Evolutionary conservation across 768 basidiomycete species (phyloP), one percentile per base, ranked within the genome.

Genomic region (Sporobolomyces phaffii): DNA sequence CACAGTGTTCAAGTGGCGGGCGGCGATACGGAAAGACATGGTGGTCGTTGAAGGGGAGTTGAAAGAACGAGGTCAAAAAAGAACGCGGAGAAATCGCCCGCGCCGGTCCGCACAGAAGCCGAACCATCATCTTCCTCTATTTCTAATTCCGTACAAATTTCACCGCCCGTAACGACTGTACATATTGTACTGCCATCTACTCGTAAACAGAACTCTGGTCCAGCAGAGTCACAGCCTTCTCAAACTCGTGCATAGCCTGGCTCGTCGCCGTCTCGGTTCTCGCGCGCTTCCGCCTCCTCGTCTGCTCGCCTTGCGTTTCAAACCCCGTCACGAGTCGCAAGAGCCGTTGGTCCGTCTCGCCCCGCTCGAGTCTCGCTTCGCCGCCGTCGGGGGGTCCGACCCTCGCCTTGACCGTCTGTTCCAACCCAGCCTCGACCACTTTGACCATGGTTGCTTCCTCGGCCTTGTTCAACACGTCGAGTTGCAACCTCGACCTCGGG

Each of bases 391-490:
- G 10, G 10, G 38, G 10, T 26, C 43, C 38, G 44, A 58, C 22
- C 31, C 56, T 26, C 20, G 3, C 2, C 18, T 33, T 31, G 28
- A 45, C 52, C 29, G 43, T 58, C 20, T 22, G 5, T n/a, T 45
- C 56, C 41, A 58, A 45, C 13, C 56, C 56, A 3, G 31, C 33
- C 14, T 58, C 28, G 5, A 13, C 5, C 11, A 58, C 56, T 45
- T 28, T 38, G 2, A 10, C 2, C 56, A 58, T 58, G 20, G 56
- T 58, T 31, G 41, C 28, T 34, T 45, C 41, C 29, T 64, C 62
- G 26, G 62, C 62, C 17, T 18, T 2, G 36, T 28, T 36, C 28
- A 64, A n/a, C 2, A 64, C 62, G 18, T 64, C 62, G 18, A 56
- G 36, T 29, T 56, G 53, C 1, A 64, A 26, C 22, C 6, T 0